Conservation (phyloP, 345 rosid genomes). For the Erysimum cheiranthoides region DNA sequence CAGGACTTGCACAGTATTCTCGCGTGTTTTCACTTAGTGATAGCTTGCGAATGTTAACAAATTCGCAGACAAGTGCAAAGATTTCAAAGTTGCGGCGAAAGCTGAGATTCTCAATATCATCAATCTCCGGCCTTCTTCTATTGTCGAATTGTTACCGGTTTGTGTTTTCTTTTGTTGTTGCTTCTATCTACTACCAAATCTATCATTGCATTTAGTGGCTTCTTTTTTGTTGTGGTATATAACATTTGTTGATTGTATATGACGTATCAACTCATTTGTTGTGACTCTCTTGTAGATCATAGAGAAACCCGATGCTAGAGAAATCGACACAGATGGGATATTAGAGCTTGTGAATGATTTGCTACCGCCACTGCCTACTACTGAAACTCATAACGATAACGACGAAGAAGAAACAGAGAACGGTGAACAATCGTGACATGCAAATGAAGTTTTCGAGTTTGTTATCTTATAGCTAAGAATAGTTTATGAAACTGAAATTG, state of each 20-base stretch:
- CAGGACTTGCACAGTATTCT: too few species aligned
- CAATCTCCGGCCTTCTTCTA: conserved; percentile 59
- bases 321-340: conserved; percentile 21
- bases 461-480: background rate
- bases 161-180: conserved; percentile 13
- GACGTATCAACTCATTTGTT: too few species aligned
- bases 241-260: too few species aligned
- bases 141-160: conserved; percentile 66
- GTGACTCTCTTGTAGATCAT: conserved; percentile 37
- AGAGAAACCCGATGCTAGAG: conserved; percentile 31
- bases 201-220: background rate
- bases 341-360: conserved; percentile 36
- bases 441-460: background rate
- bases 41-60: too few species aligned
- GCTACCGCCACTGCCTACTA: conserved; percentile 31
- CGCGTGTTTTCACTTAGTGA: too few species aligned
- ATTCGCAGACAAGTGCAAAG: conserved; percentile 60
- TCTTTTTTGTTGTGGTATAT: background rate
- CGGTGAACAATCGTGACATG: conserved; percentile 13
- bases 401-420: conserved; percentile 37
- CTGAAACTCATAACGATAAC: conserved; percentile 9
- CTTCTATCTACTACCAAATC: background rate
- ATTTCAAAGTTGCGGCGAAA: conserved; percentile 68
- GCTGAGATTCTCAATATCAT: conserved; percentile 79
- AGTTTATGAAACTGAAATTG: too few species aligned